phyloP scores from a whole-genome alignment of 108 stramenopile species.

The Cyclotella choctawhatcheeana region DNA sequence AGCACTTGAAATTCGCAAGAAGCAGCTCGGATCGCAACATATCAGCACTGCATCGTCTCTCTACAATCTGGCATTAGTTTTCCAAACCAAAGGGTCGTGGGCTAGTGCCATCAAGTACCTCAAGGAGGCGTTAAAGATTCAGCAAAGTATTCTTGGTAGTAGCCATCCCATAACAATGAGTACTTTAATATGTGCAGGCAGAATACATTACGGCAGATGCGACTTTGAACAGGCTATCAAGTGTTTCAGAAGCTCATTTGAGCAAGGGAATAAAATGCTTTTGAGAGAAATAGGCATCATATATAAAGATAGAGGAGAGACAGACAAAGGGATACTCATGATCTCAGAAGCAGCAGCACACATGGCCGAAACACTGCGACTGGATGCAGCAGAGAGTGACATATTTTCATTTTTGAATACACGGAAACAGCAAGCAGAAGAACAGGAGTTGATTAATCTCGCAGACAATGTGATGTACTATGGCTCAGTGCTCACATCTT shows the following conservation, averaged over 20 bases:
- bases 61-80: slow-evolving; percentile 43
- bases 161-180: slow-evolving; percentile 32
- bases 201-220: slow-evolving; percentile 43
- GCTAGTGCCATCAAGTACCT: slow-evolving; percentile 49
- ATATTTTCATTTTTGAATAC: slow-evolving; percentile 25
- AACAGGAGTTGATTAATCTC: slow-evolving; percentile 28
- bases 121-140: slow-evolving; percentile 50
- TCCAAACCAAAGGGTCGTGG: slow-evolving; percentile 49
- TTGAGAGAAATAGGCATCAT: slow-evolving; percentile 37
- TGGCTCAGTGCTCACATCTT: slow-evolving; percentile 33
- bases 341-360: slow-evolving; percentile 29
- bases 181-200: slow-evolving; percentile 50
- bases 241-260: slow-evolving; percentile 41
- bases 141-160: slow-evolving; percentile 25
- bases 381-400: slow-evolving; percentile 17
- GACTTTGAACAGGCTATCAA: slow-evolving; percentile 49
- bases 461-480: slow-evolving; percentile 37
- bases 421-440: slow-evolving; percentile 26
- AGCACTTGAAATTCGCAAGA: slow-evolving; percentile 40
- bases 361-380: slow-evolving; percentile 14
- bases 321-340: slow-evolving; percentile 28
- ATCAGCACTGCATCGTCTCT: slow-evolving; percentile 41
- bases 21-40: slow-evolving; percentile 28
- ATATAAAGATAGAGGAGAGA: slow-evolving; percentile 40
- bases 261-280: slow-evolving; percentile 28